Base-by-base conservation (phyloP, 2,329 filamentous ascomycete genomes). In the Setomelanomma holmii region DNA sequence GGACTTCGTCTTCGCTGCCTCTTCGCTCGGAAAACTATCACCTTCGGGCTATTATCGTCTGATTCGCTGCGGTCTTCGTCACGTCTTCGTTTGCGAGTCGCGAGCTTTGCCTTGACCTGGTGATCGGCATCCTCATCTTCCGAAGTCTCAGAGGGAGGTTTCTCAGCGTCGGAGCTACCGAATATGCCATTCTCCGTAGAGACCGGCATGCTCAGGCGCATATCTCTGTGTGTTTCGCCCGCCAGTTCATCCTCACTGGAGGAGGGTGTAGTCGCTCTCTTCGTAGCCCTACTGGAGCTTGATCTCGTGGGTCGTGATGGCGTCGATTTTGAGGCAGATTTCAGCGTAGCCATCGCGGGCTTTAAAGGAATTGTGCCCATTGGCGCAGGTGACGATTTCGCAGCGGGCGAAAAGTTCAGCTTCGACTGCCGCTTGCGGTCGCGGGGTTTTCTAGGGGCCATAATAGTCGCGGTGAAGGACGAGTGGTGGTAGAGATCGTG, bases 401-500 rank as follows among this genome's bases (percentile, higher is more conserved):
- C 66, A 4, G 77, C 52, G 4, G 77, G 74, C 1, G 75, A 78
- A 64, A 80, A 80, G 42, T 66, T 71, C 17, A 81, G 65, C 21
- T 75, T 75, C 6, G 73, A 72, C 55, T 81, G 79, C 34, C 72
- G 71, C 54, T 66, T 69, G 40, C 60, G 64, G 17, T 60, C 54
- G 40, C 56, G 56, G 27, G 53, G 22, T 23, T 66, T 61, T 51
- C 64, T 71, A 11, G 60, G 58, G 38, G 61, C 55, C 68, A 70
- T 72, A 7, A n/a, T 54, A 4, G 27, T 43, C 27, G 39, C 39
- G 21, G 38, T 27, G 43, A 45, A 41, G 22, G 22, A 8, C 22
- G 3, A 3, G 33, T 17, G 19, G 16, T 16, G 43, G 7, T 21
- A n/a, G 20, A 19, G n/a, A n/a, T 10, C 43, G 5, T 43, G 12